phyloP scores from a whole-genome alignment of 768 basidiomycete species.

The Candolleomyces efflorescens region DNA sequence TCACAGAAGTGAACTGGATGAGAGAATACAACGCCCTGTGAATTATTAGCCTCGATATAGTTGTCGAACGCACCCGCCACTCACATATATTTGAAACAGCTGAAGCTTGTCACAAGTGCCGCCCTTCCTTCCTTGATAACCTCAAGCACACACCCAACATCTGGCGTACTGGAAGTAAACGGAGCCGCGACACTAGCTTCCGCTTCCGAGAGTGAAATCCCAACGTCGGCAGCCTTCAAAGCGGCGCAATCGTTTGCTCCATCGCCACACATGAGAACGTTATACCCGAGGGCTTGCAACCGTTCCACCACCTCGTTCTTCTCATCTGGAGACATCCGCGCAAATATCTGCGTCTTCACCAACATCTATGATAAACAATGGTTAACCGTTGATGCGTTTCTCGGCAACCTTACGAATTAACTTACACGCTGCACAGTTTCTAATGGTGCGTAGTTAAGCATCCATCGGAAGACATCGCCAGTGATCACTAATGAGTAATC shows the following conservation, averaged over 20 bases:
- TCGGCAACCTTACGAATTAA: neutral
- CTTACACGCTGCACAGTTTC: slow-evolving; percentile 92
- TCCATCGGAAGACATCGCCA: slow-evolving; percentile 97
- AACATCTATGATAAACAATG: slow-evolving; percentile 68
- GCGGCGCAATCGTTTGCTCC: slow-evolving; percentile 99
- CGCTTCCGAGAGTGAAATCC: slow-evolving; percentile 93
- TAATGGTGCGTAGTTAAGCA: slow-evolving; percentile 89
- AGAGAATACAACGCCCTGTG: slow-evolving; percentile 94
- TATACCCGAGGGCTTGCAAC: slow-evolving; percentile 89
- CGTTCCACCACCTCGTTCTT: slow-evolving; percentile 98
- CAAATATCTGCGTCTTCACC: slow-evolving; percentile 93
- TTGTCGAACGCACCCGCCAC: slow-evolving; percentile 24
- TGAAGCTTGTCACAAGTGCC: slow-evolving; percentile 96
- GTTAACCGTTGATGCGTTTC: neutral
- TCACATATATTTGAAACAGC: slow-evolving; percentile 99
- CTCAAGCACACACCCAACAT: slow-evolving; percentile 94
- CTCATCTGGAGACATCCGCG: slow-evolving; percentile 99
- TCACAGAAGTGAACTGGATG: slow-evolving; percentile 99
- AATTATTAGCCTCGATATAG: slow-evolving; percentile 1
- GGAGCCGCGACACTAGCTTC: slow-evolving; percentile 98
- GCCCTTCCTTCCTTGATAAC: slow-evolving; percentile 96
- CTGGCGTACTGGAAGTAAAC: slow-evolving; percentile 90
- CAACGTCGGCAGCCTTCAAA: slow-evolving; percentile 97
- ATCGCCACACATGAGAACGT: slow-evolving; percentile 97
- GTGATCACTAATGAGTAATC: slow-evolving; percentile 92